Conservation (phyloP, 305 asterid species). For the Andrographis paniculata region DNA sequence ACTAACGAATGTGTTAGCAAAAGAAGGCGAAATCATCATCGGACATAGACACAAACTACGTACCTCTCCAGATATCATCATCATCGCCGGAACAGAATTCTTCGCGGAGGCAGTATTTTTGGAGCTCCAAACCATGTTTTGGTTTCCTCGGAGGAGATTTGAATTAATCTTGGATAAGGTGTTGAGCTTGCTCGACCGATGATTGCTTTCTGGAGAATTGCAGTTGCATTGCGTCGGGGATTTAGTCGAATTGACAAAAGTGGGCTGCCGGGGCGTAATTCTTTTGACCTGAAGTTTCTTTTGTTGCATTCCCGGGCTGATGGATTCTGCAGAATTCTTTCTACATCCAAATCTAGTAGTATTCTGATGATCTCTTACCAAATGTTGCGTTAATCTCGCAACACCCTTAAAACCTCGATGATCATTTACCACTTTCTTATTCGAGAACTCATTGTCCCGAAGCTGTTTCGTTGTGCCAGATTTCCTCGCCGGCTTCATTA, state of each 20-base stretch:
- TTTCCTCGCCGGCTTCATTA: constrained; percentile 68
- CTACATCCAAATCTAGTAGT: constrained; percentile 23
- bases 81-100: constrained; percentile 17
- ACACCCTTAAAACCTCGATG: too few species aligned
- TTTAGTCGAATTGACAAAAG: constrained; percentile 53
- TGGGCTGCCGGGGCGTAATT: constrained; percentile 60
- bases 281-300: constrained; percentile 59
- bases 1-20: constrained; percentile 13
- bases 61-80: constrained; percentile 26
- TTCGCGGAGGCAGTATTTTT: constrained; percentile 25
- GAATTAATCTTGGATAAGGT: constrained; percentile 27
- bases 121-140: constrained; percentile 23
- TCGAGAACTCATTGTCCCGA: too few species aligned
- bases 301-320: constrained; percentile 73
- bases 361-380: constrained; percentile 38
- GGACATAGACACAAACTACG: constrained; percentile 25
- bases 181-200: constrained; percentile 28
- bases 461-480: constrained; percentile 40
- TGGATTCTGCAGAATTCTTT: constrained; percentile 40
- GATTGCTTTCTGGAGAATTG: constrained; percentile 37
- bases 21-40: constrained; percentile 5
- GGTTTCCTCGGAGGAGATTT: constrained; percentile 29
- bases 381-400: constrained; percentile 30
- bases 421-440: too few species aligned
- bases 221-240: constrained; percentile 35